Evolutionary conservation across 441 rosid species (phyloP).

Genomic region (Corymbia calophylla): DNA sequence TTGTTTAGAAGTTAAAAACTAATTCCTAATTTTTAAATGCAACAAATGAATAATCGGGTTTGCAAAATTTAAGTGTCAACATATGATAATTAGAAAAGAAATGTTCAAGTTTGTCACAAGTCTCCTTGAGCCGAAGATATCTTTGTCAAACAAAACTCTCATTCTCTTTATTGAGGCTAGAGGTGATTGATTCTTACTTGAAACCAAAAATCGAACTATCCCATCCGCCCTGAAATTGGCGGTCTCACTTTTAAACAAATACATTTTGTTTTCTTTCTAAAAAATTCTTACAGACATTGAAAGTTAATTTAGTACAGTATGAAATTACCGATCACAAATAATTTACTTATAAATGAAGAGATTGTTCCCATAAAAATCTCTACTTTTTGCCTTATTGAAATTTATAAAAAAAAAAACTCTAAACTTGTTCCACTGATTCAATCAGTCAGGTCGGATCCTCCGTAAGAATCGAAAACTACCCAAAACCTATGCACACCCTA

Average conservation of each 20-base stretch:
- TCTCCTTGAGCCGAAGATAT: too few species aligned
- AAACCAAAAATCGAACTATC: fast-evolving
- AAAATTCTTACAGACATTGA: not conserved
- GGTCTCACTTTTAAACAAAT: too few species aligned
- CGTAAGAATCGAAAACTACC: not conserved
- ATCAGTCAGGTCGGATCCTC: not conserved
- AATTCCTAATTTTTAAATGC: too few species aligned
- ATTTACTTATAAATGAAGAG: not conserved
- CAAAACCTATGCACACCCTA: not conserved
- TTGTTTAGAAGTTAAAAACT: too few species aligned
- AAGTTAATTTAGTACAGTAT: not conserved
- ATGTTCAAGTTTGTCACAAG: too few species aligned
- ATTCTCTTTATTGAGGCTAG: too few species aligned
- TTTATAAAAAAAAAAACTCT: too few species aligned
- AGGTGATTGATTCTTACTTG: not conserved
- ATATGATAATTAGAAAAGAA: too few species aligned
- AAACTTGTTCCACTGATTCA: not conserved
- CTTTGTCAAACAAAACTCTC: not conserved
- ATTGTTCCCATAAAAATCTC: not conserved
- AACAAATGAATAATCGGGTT: too few species aligned
- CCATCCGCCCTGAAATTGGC: not conserved
- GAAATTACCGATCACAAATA: not conserved
- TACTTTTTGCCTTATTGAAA: not conserved
- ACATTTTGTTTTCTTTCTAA: not conserved
- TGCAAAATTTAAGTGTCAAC: too few species aligned